Evolutionary conservation across 495 filamentous ascomycete species (phyloP).

Genomic region (Xylaria cubensis): DNA sequence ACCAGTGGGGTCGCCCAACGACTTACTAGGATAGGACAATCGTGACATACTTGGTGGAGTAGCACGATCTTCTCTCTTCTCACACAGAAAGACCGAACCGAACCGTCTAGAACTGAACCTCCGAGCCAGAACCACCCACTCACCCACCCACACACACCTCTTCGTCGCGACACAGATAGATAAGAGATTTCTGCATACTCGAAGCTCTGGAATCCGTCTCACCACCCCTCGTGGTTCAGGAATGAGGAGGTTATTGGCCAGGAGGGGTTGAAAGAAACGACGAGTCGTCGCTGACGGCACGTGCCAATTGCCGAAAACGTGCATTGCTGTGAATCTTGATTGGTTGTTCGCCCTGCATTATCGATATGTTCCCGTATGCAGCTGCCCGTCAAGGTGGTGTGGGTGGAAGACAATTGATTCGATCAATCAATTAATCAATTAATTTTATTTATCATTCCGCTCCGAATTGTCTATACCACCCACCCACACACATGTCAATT

Average conservation of each 20-base stretch:
- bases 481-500: background rate
- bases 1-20: background rate
- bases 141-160: slow-evolving; percentile 9
- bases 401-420: background rate
- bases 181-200: background rate
- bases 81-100: too few species aligned
- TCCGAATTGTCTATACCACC: background rate
- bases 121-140: background rate
- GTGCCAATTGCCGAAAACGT: slow-evolving; percentile 22
- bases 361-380: background rate
- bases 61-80: too few species aligned
- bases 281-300: background rate
- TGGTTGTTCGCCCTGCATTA: background rate
- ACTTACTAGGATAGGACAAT: background rate
- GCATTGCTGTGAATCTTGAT: slow-evolving; percentile 6
- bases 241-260: slow-evolving; percentile 10
- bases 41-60: slow-evolving; percentile 8
- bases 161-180: background rate
- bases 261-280: background rate
- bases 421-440: too few species aligned
- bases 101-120: too few species aligned
- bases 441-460: background rate
- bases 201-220: slow-evolving; percentile 15
- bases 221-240: slow-evolving; percentile 11
- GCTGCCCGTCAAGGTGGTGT: background rate